Base-by-base conservation (phyloP, 2,329 filamentous ascomycete species). In the Exserohilum turcica region DNA sequence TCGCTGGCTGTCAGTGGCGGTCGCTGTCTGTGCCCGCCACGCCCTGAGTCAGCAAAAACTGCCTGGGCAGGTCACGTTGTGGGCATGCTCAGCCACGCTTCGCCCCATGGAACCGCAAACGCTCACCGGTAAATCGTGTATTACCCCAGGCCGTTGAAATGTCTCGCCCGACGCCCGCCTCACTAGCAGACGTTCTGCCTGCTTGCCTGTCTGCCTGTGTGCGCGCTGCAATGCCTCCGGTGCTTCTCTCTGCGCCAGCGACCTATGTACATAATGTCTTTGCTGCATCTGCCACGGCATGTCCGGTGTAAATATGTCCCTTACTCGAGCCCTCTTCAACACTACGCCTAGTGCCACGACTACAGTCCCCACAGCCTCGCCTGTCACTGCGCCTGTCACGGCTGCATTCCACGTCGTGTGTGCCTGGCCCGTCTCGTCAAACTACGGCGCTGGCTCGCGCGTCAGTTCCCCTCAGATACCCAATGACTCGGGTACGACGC, bases 401-500 rank as follows among this genome's bases (percentile, higher is more conserved):
- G 46, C 40, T 15, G 32, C 46, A 15, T 48, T 80, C 12, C 70
- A 80, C 28, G 82, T 84, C 2, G 71, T 85, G 9, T 85, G 83
- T 52, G 81, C 80, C 3, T 85, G 80, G 78, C 83, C 82, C 1
- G 75, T 84, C 2, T 82, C 78, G 13, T 81, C 82, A 0, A 82
- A 85, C 61, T 86, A 85, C 61, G 83, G 83, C 0, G 74, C 79
- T 3, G 83, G 83, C 0, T 80, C 80, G 0, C 74, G 83, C 32
- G 65, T 85, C 78, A 84, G 65, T 54, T 54, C 47, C 43, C 42
- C 21, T 42, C 33, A 48, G 39, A 16, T 19, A 29, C 29, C 48
- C 9, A n/a, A 33, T 29, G 3, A 40, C 9, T 8, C 5, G 16
- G 38, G 24, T 24, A 18, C 12, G n/a, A n/a, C 19, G 7, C 57